A percentile compares a stretch with the other conserved stretches of the same genome.
Evolutionary conservation across 768 basidiomycete species (phyloP).

Genomic region (Tricholoma terreum): DNA sequence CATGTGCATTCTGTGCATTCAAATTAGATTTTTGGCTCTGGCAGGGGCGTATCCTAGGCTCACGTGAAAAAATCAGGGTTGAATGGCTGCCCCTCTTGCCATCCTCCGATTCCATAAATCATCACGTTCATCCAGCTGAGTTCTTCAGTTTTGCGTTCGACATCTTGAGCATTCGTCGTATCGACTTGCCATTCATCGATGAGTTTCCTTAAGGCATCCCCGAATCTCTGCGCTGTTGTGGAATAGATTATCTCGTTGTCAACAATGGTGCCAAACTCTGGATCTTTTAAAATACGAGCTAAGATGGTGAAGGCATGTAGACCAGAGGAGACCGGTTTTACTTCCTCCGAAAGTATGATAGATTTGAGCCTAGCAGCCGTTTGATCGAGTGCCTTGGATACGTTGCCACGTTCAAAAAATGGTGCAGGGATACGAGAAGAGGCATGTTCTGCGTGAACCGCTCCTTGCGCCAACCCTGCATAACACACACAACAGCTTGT

Average conservation of each 20-base stretch:
- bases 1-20: slow-evolving; percentile 55
- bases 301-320: slow-evolving; percentile 18
- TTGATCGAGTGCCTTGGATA: slow-evolving; percentile 1
- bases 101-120: slow-evolving; percentile 19
- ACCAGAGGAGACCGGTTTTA: background rate
- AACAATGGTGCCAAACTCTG: slow-evolving; percentile 13
- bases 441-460: slow-evolving; percentile 41
- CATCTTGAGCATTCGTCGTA: slow-evolving; percentile 8
- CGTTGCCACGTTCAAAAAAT: slow-evolving; percentile 6
- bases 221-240: slow-evolving; percentile 12
- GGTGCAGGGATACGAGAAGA: slow-evolving; percentile 18
- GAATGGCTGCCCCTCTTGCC: slow-evolving; percentile 15
- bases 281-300: slow-evolving; percentile 17
- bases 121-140: slow-evolving; percentile 20
- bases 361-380: slow-evolving; percentile 10
- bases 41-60: slow-evolving; percentile 2
- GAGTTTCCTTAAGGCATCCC: slow-evolving; percentile 3
- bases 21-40: background rate
- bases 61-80: slow-evolving; percentile 23
- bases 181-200: slow-evolving; percentile 18
- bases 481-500: background rate
- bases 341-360: background rate
- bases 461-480: slow-evolving; percentile 56
- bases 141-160: slow-evolving; percentile 17
- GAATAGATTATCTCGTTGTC: slow-evolving; percentile 11